Conservation (phyloP, 306 rosid genomes). For the Glycyrrhiza uralensis region DNA sequence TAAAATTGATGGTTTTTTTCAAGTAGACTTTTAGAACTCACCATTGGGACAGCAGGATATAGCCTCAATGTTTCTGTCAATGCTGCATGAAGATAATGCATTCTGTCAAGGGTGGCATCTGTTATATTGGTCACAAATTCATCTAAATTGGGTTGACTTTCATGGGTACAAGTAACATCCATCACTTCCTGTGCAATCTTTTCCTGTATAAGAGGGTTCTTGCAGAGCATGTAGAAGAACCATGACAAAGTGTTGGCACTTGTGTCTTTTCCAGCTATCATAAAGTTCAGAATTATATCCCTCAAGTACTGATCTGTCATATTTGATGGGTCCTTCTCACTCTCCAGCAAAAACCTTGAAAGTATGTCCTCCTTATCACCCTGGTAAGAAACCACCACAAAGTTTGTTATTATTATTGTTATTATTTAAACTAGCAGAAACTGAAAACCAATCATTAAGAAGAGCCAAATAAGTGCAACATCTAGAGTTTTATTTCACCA, state of each 20-base stretch:
- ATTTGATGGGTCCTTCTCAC: constrained; percentile 53
- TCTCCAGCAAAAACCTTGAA: constrained; percentile 75
- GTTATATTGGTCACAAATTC: constrained; percentile 44
- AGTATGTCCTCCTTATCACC: constrained; percentile 68
- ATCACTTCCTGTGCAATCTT: constrained; percentile 64
- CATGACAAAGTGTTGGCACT: constrained; percentile 71
- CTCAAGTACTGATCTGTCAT: constrained; percentile 65
- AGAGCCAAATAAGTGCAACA: no score
- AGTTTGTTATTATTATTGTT: background rate
- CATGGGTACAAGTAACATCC: constrained; percentile 36
- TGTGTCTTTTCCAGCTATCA: constrained; percentile 78
- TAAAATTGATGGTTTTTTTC: background rate
- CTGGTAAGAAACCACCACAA: constrained; percentile 19
- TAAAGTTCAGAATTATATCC: constrained; percentile 66
- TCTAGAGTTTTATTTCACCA: no score
- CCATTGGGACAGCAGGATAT: constrained; percentile 70
- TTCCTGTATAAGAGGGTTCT: constrained; percentile 69
- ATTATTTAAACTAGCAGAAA: background rate
- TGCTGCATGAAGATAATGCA: constrained; percentile 92
- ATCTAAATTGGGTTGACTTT: constrained; percentile 34
- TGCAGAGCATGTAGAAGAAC: constrained; percentile 82
- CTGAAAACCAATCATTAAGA: no score
- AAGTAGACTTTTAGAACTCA: background rate
- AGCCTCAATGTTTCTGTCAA: constrained; percentile 79
- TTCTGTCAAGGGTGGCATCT: constrained; percentile 56